Conservation (phyloP, 2,329 filamentous ascomycete genomes). For the Tolypocladium endophyticum region DNA sequence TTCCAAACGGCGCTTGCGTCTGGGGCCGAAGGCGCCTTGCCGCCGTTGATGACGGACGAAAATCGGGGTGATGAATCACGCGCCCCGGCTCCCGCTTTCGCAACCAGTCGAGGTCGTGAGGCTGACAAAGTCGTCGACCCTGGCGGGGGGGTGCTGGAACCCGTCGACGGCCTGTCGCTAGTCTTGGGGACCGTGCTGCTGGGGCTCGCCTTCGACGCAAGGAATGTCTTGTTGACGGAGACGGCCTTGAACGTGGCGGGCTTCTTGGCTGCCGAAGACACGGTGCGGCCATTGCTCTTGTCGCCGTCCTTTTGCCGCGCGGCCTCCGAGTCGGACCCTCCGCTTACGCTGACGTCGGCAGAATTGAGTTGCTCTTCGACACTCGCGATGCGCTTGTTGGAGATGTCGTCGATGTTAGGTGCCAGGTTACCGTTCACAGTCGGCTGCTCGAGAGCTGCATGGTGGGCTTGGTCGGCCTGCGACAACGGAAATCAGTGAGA, state of each 20-base stretch:
- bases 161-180: constrained; percentile 36
- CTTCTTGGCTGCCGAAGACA: constrained; percentile 55
- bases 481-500: not conserved
- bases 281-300: constrained; percentile 47
- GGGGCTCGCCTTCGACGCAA: constrained; percentile 55
- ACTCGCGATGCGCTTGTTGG: constrained; percentile 46
- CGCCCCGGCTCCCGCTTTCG: constrained; percentile 57
- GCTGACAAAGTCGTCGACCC: constrained; percentile 36
- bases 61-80: constrained; percentile 39
- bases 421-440: constrained; percentile 35
- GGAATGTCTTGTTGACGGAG: constrained; percentile 75
- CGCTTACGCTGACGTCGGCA: constrained; percentile 58
- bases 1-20: constrained; percentile 77
- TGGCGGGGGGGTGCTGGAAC: constrained; percentile 35
- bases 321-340: constrained; percentile 67
- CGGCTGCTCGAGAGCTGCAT: constrained; percentile 35
- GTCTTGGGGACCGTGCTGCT: constrained; percentile 35
- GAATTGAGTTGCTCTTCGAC: constrained; percentile 51
- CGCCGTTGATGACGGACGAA: constrained; percentile 38
- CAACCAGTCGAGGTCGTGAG: constrained; percentile 62
- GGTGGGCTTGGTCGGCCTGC: constrained; percentile 26
- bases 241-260: constrained; percentile 73
- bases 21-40: constrained; percentile 49
- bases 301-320: constrained; percentile 48
- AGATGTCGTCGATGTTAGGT: constrained; percentile 37